A percentile compares a stretch with the other conserved stretches of the same genome.
Evolutionary conservation across 1,284 basidiomycete species (phyloP).

Genomic region (Rhodotorula sp.): DNA sequence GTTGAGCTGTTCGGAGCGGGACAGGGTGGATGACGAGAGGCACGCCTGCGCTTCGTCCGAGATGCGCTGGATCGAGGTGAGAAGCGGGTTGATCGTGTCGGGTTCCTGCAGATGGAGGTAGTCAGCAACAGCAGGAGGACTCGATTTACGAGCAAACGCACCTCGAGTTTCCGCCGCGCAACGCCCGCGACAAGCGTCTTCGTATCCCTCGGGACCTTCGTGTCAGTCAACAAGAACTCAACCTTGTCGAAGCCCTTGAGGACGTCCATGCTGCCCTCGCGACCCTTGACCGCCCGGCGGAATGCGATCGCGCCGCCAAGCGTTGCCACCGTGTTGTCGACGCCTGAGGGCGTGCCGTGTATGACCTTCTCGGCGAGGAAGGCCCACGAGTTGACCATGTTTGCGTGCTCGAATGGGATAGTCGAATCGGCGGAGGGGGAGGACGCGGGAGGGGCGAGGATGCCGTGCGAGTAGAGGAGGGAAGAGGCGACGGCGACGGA

Average conservation of each 20-base stretch:
- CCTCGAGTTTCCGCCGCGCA: constrained; percentile 64
- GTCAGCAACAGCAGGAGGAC: constrained; percentile 28
- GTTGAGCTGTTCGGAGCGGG: constrained; percentile 60
- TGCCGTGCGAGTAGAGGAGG: constrained; percentile 58
- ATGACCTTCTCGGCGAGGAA: constrained; percentile 94
- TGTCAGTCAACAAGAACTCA: constrained; percentile 86
- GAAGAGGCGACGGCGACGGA: constrained; percentile 81
- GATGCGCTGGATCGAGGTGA: constrained; percentile 75
- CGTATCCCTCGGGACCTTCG: constrained; percentile 86
- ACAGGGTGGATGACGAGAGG: constrained; percentile 66
- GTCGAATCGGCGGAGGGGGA: constrained; percentile 54
- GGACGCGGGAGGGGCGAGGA: constrained; percentile 58
- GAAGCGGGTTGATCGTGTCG: constrained; percentile 67
- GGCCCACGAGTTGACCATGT: constrained; percentile 86
- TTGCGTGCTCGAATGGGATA: constrained; percentile 61
- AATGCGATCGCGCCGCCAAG: constrained; percentile 93
- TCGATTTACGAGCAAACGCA: constrained; percentile 48
- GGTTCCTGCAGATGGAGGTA: constrained; percentile 60
- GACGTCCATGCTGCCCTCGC: constrained; percentile 69
- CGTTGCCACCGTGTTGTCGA: constrained; percentile 93
- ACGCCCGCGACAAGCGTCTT: constrained; percentile 92
- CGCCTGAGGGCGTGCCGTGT: constrained; percentile 95
- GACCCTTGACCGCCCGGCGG: constrained; percentile 71
- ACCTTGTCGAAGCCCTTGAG: constrained; percentile 77
- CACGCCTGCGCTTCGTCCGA: constrained; percentile 72